These are phyloP conservation scores for Populus hybrid DNA, from an alignment of 441 rosid genomes.

Conservation along the genomic window DNA sequence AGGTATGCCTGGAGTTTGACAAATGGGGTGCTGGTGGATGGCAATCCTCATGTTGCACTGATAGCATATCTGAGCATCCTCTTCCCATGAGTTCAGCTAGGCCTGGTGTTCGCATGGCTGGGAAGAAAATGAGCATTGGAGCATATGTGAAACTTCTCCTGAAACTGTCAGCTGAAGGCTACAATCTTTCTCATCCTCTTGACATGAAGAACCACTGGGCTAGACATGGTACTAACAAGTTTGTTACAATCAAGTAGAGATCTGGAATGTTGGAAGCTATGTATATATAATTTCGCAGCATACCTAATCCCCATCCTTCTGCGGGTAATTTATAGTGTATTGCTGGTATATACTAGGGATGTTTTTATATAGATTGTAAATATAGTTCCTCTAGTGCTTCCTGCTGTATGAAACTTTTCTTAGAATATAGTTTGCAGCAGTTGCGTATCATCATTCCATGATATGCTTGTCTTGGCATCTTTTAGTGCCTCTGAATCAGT, in stretches of 20 bases:
- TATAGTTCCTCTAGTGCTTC: slow-evolving; percentile 9
- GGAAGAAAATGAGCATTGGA: slow-evolving; percentile 72
- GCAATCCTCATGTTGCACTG: slow-evolving; percentile 73
- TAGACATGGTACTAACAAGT: slow-evolving; percentile 67
- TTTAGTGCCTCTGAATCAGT: not conserved
- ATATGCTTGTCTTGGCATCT: not conserved
- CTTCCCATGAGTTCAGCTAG: slow-evolving; percentile 55
- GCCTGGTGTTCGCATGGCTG: slow-evolving; percentile 53
- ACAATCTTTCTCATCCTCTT: slow-evolving; percentile 51
- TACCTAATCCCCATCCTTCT: slow-evolving; percentile 11
- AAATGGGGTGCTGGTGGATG: slow-evolving; percentile 69
- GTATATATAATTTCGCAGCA: slow-evolving; percentile 8
- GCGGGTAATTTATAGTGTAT: slow-evolving; percentile 17
- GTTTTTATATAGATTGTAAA: slow-evolving; percentile 14
- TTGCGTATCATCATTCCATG: not conserved
- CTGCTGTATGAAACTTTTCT: slow-evolving; percentile 4
- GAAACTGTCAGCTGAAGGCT: slow-evolving; percentile 53
- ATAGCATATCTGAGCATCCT: slow-evolving; percentile 46
- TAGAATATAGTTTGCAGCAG: not conserved
- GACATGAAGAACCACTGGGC: slow-evolving; percentile 70
- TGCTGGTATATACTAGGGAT: not conserved
- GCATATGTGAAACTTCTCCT: slow-evolving; percentile 55
- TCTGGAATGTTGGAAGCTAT: slow-evolving; percentile 6
- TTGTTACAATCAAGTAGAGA: slow-evolving; percentile 52
- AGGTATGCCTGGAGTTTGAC: slow-evolving; percentile 48